Base-by-base conservation (phyloP, 371 early-diverging fungal genomes). In the Lichtheimia hyalospora region DNA sequence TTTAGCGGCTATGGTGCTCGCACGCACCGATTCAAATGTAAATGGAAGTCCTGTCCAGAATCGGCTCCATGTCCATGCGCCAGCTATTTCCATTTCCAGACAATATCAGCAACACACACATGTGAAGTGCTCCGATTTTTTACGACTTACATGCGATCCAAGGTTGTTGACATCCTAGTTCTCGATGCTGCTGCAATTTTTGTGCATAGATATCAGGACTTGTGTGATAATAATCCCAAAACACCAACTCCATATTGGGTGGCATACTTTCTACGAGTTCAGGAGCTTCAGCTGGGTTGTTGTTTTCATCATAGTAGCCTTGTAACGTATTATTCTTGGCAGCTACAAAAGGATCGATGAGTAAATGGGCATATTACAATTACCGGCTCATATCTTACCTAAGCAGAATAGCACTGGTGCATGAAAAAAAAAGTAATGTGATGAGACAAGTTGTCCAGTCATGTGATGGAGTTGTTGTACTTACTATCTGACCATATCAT, bases 401-500 rank as follows among this genome's bases (percentile, higher is more conserved):
- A 84, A 46, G 25, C 85, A 87, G 62, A 89, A 89, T 0, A 87
- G 69, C 88, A 87, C 86, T 84, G 54, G 8, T 52, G 14, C 48
- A 40, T 7, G 46, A 46, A 16, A 46, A 46, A 21, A 46, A n/a
- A 8, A 10, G 16, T 28, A 44, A 34, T 34, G 34, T 34, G 34
- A 34, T 34, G 6, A 34, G 34, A 34, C 34, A 34, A 34, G 2
- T 6, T 1, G 34, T 34, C 10, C 34, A 34, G 34, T 34, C 34
- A 34, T 34, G 34, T 34, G 34, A 8, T 34, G 10, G 16, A 2
- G 25, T 2, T 25, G 25, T 2, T 15, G 4, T 15, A 71, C 86
- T 71, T 81, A 88, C 88, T 92, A 63, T 94, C 95, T 2, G 92
- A 92, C 95, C 95, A 94, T 46, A 93, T 84, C 86, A 94, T 87